Conservation (phyloP, 2,329 filamentous ascomycete genomes). For the Diaporthe eres region DNA sequence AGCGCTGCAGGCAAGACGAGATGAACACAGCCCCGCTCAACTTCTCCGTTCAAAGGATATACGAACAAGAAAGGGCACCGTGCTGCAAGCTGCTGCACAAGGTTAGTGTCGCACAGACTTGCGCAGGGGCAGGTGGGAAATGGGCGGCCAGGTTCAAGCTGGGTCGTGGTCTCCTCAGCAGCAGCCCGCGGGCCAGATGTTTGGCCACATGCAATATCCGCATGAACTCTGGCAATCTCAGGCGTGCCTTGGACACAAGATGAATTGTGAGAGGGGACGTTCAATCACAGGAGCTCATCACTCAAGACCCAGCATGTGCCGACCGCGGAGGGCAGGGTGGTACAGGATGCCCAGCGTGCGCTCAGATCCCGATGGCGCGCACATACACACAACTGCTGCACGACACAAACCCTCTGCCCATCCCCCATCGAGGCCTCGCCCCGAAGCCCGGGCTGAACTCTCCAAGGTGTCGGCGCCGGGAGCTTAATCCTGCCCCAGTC, state of each 20-base stretch:
- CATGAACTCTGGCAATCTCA: constrained; percentile 2
- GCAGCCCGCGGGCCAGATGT: constrained; percentile 11
- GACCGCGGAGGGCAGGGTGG: constrained; percentile 3
- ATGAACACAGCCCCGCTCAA: not conserved
- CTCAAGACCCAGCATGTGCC: not conserved
- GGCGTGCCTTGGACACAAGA: not conserved
- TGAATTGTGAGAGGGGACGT: not conserved
- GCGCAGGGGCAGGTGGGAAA: constrained; percentile 26
- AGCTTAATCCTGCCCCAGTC: constrained; percentile 19
- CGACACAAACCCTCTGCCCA: not conserved
- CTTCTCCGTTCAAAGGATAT: not conserved
- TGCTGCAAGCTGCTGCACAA: constrained; percentile 31
- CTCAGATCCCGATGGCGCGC: not conserved
- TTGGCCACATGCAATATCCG: not conserved
- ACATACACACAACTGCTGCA: not conserved
- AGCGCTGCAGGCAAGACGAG: constrained; percentile 7
- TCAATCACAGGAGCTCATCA: not conserved
- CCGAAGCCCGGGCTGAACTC: constrained; percentile 25
- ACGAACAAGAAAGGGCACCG: not conserved
- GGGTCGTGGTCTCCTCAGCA: not conserved
- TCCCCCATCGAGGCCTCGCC: not conserved
- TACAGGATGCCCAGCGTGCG: not conserved
- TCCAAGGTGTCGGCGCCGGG: constrained; percentile 25
- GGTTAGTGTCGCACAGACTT: constrained; percentile 36
- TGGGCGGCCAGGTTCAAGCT: not conserved